Conservation (phyloP, 176 grass and related monocot genomes). For the Oryza meyeriana region DNA sequence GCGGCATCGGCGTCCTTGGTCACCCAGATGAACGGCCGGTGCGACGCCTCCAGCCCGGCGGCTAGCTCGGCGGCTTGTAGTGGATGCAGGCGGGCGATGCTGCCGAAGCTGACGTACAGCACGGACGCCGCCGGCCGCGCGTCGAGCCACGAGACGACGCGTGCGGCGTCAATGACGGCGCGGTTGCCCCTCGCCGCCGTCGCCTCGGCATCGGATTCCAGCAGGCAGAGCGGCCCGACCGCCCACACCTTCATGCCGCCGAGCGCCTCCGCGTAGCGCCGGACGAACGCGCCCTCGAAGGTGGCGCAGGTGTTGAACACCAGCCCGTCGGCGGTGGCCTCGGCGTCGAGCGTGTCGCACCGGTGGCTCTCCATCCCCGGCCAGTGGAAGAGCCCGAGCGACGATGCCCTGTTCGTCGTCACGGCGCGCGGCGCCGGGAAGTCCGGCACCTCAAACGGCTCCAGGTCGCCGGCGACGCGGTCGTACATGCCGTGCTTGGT, state of each 20-base stretch:
- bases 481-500: conserved; percentile 19
- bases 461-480: conserved; percentile 18
- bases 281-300: conserved; percentile 37
- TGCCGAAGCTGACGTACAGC: conserved; percentile 58
- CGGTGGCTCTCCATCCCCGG: conserved; percentile 32
- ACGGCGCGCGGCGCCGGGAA: conserved; percentile 21
- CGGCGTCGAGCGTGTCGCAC: conserved; percentile 33
- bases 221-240: conserved; percentile 49
- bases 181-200: conserved; percentile 40
- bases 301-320: conserved; percentile 51
- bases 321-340: conserved; percentile 46
- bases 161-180: not conserved
- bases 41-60: conserved; percentile 42
- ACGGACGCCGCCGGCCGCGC: conserved; percentile 27
- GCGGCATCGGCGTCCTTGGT: conserved; percentile 8
- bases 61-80: conserved; percentile 47
- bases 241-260: conserved; percentile 39
- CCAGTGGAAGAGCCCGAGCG: conserved; percentile 38
- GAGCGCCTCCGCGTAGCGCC: conserved; percentile 36
- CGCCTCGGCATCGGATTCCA: not conserved
- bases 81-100: conserved; percentile 19
- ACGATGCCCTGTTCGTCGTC: conserved; percentile 30
- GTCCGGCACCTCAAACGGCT: conserved; percentile 42
- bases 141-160: conserved; percentile 44
- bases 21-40: conserved; percentile 36